Evolutionary conservation across 2,329 filamentous ascomycete species (phyloP).

Genomic region (Epichloe coenophiala): DNA sequence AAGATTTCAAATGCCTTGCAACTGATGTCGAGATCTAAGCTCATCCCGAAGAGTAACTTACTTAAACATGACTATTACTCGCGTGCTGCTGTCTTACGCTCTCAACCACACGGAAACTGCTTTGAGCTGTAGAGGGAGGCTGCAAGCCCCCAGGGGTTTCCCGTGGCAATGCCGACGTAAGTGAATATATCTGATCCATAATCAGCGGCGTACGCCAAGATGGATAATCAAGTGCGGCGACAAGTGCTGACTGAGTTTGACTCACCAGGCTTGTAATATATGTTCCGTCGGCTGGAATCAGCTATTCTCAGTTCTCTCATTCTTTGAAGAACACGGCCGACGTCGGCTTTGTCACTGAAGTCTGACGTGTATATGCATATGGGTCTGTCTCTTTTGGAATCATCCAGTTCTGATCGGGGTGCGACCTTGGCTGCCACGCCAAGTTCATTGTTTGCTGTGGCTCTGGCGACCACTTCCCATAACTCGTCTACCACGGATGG

Average conservation of each 20-base stretch:
- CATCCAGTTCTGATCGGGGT: constrained; percentile 33
- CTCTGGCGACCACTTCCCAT: constrained; percentile 55
- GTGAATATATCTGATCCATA: constrained; percentile 47
- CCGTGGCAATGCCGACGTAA: constrained; percentile 46
- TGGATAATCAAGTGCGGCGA: neutral
- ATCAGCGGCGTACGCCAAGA: constrained; percentile 1
- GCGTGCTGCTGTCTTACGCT: neutral
- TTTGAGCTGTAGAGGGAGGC: constrained; percentile 42
- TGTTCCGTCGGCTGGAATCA: constrained; percentile 28
- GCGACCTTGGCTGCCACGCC: constrained; percentile 62
- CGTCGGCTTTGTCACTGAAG: constrained; percentile 55
- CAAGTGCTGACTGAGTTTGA: constrained; percentile 9
- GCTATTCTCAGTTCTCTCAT: constrained; percentile 51
- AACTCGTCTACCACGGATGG: constrained; percentile 40
- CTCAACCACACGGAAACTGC: neutral
- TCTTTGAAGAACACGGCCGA: constrained; percentile 50
- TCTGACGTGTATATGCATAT: constrained; percentile 71
- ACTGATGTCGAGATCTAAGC: neutral
- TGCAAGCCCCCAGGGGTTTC: constrained; percentile 49
- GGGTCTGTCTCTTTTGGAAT: constrained; percentile 34
- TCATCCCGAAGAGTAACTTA: neutral
- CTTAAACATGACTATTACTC: neutral
- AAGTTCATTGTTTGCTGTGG: constrained; percentile 54
- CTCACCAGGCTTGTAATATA: constrained; percentile 69
- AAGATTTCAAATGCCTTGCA: neutral